Percentiles rank a stretch among this genome's conserved stretches.
Evolutionary conservation across 1,139 yeast species (phyloP).

Genomic region (Candida neerlandica): DNA sequence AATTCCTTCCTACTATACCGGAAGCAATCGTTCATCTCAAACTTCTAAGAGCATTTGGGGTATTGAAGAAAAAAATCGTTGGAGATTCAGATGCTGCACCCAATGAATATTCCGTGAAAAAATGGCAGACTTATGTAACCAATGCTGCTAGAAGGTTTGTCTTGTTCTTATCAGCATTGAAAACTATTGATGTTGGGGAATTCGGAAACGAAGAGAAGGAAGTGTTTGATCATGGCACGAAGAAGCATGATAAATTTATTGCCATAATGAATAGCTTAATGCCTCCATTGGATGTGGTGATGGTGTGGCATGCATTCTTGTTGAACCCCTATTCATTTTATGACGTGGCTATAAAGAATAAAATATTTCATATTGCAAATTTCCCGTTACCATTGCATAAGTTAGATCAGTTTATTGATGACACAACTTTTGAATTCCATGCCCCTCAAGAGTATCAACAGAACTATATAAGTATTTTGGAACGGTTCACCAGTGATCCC

Average conservation of each 20-base stretch:
- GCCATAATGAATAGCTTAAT: constrained; percentile 3
- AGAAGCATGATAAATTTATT: constrained; percentile 3
- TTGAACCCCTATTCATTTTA: constrained; percentile 24
- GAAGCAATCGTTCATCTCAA: constrained; percentile 30
- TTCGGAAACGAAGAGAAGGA: constrained; percentile 6
- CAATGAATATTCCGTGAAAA: constrained; percentile 18
- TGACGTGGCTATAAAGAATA: constrained; percentile 29
- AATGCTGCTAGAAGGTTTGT: constrained; percentile 33
- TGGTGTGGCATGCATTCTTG: constrained; percentile 41
- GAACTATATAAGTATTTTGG: background rate
- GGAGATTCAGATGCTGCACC: constrained; percentile 13
- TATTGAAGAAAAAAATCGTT: constrained; percentile 22
- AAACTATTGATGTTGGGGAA: background rate
- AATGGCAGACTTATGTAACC: constrained; percentile 33
- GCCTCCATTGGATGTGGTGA: constrained; percentile 40
- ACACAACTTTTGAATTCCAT: constrained; percentile 22
- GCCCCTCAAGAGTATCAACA: constrained; percentile 13
- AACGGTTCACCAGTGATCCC: background rate
- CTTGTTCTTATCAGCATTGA: constrained; percentile 26
- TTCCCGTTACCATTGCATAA: constrained; percentile 30
- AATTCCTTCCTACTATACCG: constrained; percentile 1
- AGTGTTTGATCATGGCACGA: constrained; percentile 1
- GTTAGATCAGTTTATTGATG: constrained; percentile 24
- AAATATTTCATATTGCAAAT: constrained; percentile 23
- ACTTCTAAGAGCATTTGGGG: constrained; percentile 30